Evolutionary conservation across 257 asterid genomes (phyloP).

Genomic region (Marsdenia floribunda): DNA sequence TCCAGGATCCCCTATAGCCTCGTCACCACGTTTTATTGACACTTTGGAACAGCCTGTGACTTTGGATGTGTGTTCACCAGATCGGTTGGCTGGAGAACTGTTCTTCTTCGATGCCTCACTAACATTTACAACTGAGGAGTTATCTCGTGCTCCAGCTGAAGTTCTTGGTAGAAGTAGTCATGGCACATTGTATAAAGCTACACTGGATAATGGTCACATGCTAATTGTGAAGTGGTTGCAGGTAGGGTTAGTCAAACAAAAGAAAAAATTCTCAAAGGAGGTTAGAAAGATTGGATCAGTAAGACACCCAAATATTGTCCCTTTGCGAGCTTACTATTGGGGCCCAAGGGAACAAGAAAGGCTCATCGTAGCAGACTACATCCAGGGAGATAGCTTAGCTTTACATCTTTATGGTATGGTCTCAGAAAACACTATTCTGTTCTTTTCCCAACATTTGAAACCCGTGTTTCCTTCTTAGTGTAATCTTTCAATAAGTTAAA

Average conservation of each 20-base stretch:
- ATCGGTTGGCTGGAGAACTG: slow-evolving; percentile 81
- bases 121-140: slow-evolving; percentile 71
- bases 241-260: slow-evolving; percentile 81
- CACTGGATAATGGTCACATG: slow-evolving; percentile 72
- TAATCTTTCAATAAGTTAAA: neutral
- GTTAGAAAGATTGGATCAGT: slow-evolving; percentile 75
- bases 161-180: slow-evolving; percentile 95
- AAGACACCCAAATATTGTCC: slow-evolving; percentile 53
- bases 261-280: slow-evolving; percentile 87
- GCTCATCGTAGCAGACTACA: slow-evolving; percentile 76
- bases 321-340: slow-evolving; percentile 85
- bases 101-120: slow-evolving; percentile 70
- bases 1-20: slow-evolving; percentile 68
- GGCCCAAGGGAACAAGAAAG: slow-evolving; percentile 92
- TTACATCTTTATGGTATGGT: slow-evolving; percentile 88
- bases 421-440: neutral
- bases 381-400: slow-evolving; percentile 83
- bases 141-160: slow-evolving; percentile 96
- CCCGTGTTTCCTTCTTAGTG: neutral
- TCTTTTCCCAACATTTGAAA: neutral
- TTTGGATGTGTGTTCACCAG: slow-evolving; percentile 78
- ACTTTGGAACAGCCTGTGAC: slow-evolving; percentile 59
- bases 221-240: slow-evolving; percentile 91
- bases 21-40: slow-evolving; percentile 62
- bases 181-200: slow-evolving; percentile 87